Conservation (phyloP, 805 yeast genomes). For the Kuraishia hungarica region DNA sequence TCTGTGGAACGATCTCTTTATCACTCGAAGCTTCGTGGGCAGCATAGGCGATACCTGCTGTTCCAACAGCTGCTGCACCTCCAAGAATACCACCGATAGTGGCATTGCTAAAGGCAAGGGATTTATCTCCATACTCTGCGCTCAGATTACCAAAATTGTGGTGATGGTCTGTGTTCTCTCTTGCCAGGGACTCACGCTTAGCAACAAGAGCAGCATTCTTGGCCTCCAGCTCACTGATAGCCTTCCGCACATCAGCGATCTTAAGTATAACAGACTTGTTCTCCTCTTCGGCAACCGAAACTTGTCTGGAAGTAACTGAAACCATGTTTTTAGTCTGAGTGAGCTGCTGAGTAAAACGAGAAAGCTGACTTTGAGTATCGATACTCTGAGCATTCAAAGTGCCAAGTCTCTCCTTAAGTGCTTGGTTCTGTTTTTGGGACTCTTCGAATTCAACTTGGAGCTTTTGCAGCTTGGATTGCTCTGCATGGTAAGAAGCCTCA, state of each 20-base stretch:
- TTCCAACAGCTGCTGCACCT: slow-evolving; percentile 6
- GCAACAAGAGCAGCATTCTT: slow-evolving; percentile 15
- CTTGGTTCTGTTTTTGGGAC: slow-evolving; percentile 58
- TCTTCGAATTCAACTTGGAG: slow-evolving; percentile 53
- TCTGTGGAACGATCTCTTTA: not conserved
- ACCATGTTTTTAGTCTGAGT: slow-evolving; percentile 55
- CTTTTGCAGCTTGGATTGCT: slow-evolving; percentile 55
- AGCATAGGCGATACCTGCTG: slow-evolving; percentile 3
- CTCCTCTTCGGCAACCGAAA: slow-evolving; percentile 50
- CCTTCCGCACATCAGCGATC: slow-evolving; percentile 14
- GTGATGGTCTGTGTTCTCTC: slow-evolving; percentile 35
- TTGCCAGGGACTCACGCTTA: slow-evolving; percentile 16
- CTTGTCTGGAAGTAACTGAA: slow-evolving; percentile 62
- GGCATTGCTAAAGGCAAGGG: slow-evolving; percentile 17
- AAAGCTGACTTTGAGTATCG: slow-evolving; percentile 49
- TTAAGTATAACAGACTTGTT: slow-evolving; percentile 25
- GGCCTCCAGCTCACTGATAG: slow-evolving; percentile 17
- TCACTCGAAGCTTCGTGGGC: not conserved
- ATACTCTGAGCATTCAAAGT: slow-evolving; percentile 57
- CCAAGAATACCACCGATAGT: slow-evolving; percentile 12
- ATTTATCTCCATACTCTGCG: slow-evolving; percentile 22
- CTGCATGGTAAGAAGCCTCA: slow-evolving; percentile 71
- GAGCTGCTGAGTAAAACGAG: slow-evolving; percentile 41
- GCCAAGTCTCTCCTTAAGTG: slow-evolving; percentile 62
- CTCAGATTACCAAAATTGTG: slow-evolving; percentile 21